phyloP scores from a whole-genome alignment of 129 eudicot genomes.

The Artemisia annua region DNA sequence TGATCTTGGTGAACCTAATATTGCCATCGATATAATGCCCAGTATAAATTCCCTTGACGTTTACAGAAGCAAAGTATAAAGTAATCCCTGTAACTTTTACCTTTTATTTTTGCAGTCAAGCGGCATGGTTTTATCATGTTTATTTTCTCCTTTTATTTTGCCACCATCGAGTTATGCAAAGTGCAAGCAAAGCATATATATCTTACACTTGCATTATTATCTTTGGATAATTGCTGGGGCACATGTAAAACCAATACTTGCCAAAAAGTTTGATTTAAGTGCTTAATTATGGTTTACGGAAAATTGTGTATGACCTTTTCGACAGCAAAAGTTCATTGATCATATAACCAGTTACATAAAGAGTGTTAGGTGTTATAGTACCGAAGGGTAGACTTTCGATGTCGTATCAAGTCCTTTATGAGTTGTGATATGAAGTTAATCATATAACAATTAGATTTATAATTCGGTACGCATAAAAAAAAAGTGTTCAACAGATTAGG shows the following conservation, averaged over 20 bases:
- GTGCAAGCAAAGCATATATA: not conserved
- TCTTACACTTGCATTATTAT: not conserved
- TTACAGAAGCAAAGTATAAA: not conserved
- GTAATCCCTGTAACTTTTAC: slow-evolving; percentile 1
- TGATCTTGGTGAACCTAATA: slow-evolving; percentile 15
- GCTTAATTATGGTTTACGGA: not conserved
- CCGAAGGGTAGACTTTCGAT: too few species aligned
- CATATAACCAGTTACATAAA: too few species aligned
- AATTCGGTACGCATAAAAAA: too few species aligned
- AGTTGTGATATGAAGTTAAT: too few species aligned
- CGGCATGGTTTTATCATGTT: not conserved
- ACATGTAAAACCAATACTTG: not conserved
- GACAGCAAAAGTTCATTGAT: too few species aligned
- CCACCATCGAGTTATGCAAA: not conserved
- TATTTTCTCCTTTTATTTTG: not conserved
- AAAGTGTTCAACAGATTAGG: too few species aligned
- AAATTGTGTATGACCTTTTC: too few species aligned
- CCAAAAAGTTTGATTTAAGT: not conserved
- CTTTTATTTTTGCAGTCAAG: slow-evolving; percentile 11
- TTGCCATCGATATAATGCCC: slow-evolving; percentile 5
- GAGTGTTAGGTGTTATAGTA: too few species aligned
- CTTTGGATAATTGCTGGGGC: not conserved
- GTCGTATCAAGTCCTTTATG: too few species aligned
- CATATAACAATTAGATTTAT: too few species aligned
- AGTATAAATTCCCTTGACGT: slow-evolving; percentile 10